These are phyloP conservation scores for Mycena maculata DNA, from an alignment of 768 basidiomycete genomes.

Conservation along the genomic window DNA sequence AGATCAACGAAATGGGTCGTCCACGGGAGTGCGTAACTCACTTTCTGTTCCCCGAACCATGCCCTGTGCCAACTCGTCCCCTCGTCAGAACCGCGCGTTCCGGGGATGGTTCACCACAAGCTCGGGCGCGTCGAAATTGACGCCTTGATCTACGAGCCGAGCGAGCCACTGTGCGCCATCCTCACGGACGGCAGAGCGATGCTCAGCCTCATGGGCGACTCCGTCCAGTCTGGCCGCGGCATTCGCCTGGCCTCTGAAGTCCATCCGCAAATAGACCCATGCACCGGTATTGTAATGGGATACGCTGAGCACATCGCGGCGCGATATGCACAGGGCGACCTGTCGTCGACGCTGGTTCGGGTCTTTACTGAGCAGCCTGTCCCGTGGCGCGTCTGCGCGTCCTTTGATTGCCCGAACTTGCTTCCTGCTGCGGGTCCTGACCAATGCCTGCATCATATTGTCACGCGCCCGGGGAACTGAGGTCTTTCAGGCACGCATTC, in stretches of 20 bases:
- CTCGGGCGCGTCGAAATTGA: conserved; percentile 4
- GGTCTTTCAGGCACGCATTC: too few relatives aligned
- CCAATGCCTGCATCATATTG: too few relatives aligned
- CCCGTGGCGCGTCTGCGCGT: too few relatives aligned
- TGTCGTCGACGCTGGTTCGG: background rate
- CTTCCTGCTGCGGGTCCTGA: too few relatives aligned
- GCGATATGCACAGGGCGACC: background rate
- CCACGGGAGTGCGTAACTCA: conserved; percentile 4
- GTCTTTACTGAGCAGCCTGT: too few relatives aligned
- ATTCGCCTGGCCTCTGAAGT: background rate
- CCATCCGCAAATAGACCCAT: too few relatives aligned
- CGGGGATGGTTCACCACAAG: background rate
- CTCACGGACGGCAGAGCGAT: background rate
- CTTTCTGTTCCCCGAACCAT: background rate
- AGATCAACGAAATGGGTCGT: background rate
- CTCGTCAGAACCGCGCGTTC: background rate
- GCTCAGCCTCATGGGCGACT: background rate
- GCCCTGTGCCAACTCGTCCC: background rate
- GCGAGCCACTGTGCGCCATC: background rate
- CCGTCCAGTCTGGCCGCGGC: background rate
- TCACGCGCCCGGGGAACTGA: too few relatives aligned
- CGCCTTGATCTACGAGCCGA: background rate
- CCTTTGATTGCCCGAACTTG: too few relatives aligned
- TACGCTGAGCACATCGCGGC: background rate
- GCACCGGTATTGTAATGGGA: too few relatives aligned